These are phyloP conservation scores for Salinomyces thailandicus DNA, from an alignment of 2,329 filamentous ascomycete genomes.

Conservation along the genomic window DNA sequence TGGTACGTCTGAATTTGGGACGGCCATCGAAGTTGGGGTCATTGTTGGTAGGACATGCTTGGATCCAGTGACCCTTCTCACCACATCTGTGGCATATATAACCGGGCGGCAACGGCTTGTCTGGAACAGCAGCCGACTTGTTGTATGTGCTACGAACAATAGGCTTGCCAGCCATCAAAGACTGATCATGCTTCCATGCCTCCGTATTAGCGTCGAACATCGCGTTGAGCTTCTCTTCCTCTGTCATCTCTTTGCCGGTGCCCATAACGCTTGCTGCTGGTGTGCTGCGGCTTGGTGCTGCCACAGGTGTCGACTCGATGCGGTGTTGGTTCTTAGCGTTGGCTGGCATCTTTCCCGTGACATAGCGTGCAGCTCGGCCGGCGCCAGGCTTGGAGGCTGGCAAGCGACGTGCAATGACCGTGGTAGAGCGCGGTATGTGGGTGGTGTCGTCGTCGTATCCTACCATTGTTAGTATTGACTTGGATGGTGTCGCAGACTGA, in stretches of 20 bases:
- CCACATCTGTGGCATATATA: conserved; percentile 96
- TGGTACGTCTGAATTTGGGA: conserved; percentile 88
- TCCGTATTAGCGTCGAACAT: conserved; percentile 85
- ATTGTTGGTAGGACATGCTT: conserved; percentile 95
- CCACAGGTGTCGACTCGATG: conserved; percentile 49
- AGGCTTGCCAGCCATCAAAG: conserved; percentile 73
- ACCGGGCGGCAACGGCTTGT: conserved; percentile 83
- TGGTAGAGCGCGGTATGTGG: conserved; percentile 92
- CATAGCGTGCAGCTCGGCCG: conserved; percentile 85
- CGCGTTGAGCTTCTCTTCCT: conserved; percentile 86
- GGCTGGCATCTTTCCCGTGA: conserved; percentile 88
- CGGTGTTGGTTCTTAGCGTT: conserved; percentile 72
- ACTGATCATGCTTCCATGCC: conserved; percentile 87
- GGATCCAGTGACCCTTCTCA: conserved; percentile 97
- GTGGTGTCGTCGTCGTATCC: conserved; percentile 97
- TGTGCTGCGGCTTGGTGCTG: conserved; percentile 27
- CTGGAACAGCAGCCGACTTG: conserved; percentile 70
- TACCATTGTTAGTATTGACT: conserved; percentile 31
- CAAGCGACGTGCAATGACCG: conserved; percentile 77
- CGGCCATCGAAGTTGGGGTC: conserved; percentile 92
- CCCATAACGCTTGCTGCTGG: conserved; percentile 45
- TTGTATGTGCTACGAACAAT: conserved; percentile 26
- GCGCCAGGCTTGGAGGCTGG: conserved; percentile 77
- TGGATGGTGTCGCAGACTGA: not conserved
- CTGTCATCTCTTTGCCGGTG: conserved; percentile 70